phyloP scores from a whole-genome alignment of 2,329 filamentous ascomycete species.

The Capronia epimyces region DNA sequence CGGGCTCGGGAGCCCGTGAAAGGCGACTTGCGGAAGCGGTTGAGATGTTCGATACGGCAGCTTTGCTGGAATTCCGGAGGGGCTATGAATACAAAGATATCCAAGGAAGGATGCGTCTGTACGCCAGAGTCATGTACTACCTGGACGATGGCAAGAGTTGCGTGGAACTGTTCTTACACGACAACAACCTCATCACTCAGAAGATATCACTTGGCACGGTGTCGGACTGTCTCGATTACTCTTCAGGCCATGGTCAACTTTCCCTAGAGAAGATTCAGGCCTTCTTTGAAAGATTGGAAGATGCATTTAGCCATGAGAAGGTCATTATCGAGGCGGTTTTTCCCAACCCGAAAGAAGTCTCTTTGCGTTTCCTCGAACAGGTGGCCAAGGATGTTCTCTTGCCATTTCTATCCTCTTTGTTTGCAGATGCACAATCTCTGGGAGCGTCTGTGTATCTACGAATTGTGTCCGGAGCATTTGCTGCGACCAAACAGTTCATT shows the following conservation, averaged over 20 bases:
- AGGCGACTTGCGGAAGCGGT: conserved; percentile 69
- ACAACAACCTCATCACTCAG: conserved; percentile 76
- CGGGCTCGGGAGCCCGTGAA: conserved; percentile 66
- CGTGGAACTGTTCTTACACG: conserved; percentile 80
- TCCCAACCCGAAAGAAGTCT: conserved; percentile 61
- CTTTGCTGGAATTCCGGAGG: conserved; percentile 85
- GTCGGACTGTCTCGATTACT: conserved; percentile 71
- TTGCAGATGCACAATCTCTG: conserved; percentile 78
- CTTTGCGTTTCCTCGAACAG: conserved; percentile 74
- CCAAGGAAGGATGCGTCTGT: conserved; percentile 80
- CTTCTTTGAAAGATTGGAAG: conserved; percentile 72
- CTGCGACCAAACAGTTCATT: conserved; percentile 74
- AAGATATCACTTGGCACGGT: conserved; percentile 66
- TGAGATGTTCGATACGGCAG: conserved; percentile 81
- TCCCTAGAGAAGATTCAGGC: conserved; percentile 71
- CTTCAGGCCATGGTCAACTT: conserved; percentile 55
- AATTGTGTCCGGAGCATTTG: conserved; percentile 80
- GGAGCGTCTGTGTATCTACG: conserved; percentile 74
- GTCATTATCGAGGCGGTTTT: conserved; percentile 78
- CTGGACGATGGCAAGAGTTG: conserved; percentile 75
- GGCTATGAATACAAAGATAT: conserved; percentile 86
- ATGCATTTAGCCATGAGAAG: conserved; percentile 76
- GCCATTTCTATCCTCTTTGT: conserved; percentile 77
- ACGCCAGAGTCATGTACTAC: conserved; percentile 75
- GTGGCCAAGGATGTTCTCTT: conserved; percentile 74